Evolutionary conservation across 192 early-diverging fungal species (phyloP), one percentile per base, ranked within the genome.

Genomic region (Backusella tarrabulga): DNA sequence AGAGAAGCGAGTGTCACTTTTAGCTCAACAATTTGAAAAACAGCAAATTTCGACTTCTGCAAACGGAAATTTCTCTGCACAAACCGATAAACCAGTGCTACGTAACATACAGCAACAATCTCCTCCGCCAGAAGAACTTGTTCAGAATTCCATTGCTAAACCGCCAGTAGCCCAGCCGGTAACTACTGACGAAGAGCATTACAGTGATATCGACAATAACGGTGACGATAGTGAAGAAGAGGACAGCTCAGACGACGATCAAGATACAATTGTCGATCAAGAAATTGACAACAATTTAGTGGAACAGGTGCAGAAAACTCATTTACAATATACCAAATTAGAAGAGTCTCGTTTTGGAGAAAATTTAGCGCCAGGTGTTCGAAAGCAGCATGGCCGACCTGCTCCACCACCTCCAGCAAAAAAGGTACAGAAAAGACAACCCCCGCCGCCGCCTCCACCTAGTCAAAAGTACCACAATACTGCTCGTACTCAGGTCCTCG

Each of bases 381-480:
- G 66, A 63, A 17, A 72, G 35, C 66, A 52, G 40, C 46, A 50
- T 50, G 23, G 41, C 46, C 23, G 70, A 60, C 32, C 67, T 23
- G 34, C 66, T 44, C 41, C 50, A 63, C 56, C 56, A 11, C 56
- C 56, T 63, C 56, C 56, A 9, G 21, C 56, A 14, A 63, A 63
- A 63, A 63, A 63, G 23, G 11, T 63, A 34, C 35, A 38, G 38
- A 44, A 46, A 42, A 66, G 23, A n/a, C 80, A 71, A 19, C 80
- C 80, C 9, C 63, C 72, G 14, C 77, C 77, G 15, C 78, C 78
- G 12, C 78, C 78, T 14, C 78, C 78, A 21, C 73, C 73, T 9
- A 79, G 73, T 46, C 74, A 75, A 69, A 79, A 79, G 56, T 79
- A 79, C 35, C 77, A 79, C 15, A 40, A 72, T 29, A 34, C 70